Base-by-base conservation (phyloP, 768 basidiomycete species). In the Infundibulicybe gibba region DNA sequence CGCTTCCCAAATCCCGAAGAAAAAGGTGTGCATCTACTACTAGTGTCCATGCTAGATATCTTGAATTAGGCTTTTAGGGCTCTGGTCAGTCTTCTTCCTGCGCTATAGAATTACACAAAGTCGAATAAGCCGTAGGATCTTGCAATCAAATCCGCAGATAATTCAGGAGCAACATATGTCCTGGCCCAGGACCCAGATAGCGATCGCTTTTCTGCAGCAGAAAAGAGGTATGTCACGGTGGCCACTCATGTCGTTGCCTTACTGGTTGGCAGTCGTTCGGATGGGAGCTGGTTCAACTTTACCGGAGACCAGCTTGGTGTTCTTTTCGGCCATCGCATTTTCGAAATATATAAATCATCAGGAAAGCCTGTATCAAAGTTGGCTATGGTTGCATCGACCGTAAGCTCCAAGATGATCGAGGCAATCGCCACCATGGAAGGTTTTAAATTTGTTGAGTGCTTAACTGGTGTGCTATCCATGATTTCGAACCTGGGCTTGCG, bases 161-260 rank as follows among this genome's bases (percentile, higher is more conserved):
- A 54, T 2, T 65, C 69, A 14, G 73, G 70, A 0, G 80, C 79
- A 3, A 60, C 63, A 17, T 84, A 91, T 58, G 82, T 94, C 2
- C 68, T 94, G 14, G 90, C 93, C 2, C 91, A 94, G 61, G 93
- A 94, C 63, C 93, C 92, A 0, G 92, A 94, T 57, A 79, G 87
- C 3, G 92, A 94, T 64, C 70, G 88, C 32, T 93, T 94, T 59
- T 74, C 82, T 9, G 87, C 87, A 17, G 90, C 85, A 30, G 84
- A 91, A 62, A 80, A 72, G 62, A 58, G 68, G 87, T 85, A 54
- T 51, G 68, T 42, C 17, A 13, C 15, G 33, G 14, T n/a, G 49
- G 34, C 19, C 41, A 12, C 31, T 34, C 15, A 40, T 12, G 49
- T 54, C 17, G 40, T 43, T 39, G 14, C 16, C 44, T 21, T 38